Evolutionary conservation across 2,329 filamentous ascomycete genomes (phyloP).

Genomic region (Fusarium brevicatenulatum): DNA sequence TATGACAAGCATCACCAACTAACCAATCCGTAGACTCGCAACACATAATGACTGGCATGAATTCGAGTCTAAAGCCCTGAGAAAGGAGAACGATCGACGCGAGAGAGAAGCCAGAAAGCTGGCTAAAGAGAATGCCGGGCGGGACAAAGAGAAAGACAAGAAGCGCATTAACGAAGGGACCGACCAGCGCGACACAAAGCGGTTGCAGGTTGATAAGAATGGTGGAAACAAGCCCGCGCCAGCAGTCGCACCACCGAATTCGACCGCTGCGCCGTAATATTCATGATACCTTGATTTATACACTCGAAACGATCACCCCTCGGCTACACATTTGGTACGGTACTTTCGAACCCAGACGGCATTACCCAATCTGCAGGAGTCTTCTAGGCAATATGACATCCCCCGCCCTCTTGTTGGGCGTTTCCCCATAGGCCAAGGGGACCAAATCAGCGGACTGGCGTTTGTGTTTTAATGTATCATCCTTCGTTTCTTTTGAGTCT

Average conservation of each 20-base stretch:
- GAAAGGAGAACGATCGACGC: conserved; percentile 85
- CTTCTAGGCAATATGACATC: background rate
- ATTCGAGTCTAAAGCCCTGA: conserved; percentile 93
- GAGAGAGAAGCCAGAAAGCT: conserved; percentile 63
- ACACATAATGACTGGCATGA: conserved; percentile 96
- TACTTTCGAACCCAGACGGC: background rate
- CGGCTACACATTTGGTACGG: background rate
- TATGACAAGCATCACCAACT: conserved; percentile 34
- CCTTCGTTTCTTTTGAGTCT: background rate
- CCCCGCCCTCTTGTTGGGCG: conserved; percentile 6
- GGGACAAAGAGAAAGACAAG: conserved; percentile 51
- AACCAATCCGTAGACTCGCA: conserved; percentile 68
- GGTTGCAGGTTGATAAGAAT: conserved; percentile 47
- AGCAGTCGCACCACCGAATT: conserved; percentile 11
- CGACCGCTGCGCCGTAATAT: conserved; percentile 20
- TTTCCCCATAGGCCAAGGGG: background rate
- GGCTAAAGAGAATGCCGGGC: conserved; percentile 50
- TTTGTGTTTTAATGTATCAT: conserved; percentile 16
- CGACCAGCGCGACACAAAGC: conserved; percentile 50
- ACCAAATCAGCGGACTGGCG: conserved; percentile 7
- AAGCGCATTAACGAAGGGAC: conserved; percentile 51
- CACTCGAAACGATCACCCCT: background rate
- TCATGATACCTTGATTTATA: background rate
- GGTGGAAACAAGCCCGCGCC: conserved; percentile 21
- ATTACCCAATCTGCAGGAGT: conserved; percentile 12